Conservation (phyloP, 371 early-diverging fungal genomes). For the Gilbertella persicaria region DNA sequence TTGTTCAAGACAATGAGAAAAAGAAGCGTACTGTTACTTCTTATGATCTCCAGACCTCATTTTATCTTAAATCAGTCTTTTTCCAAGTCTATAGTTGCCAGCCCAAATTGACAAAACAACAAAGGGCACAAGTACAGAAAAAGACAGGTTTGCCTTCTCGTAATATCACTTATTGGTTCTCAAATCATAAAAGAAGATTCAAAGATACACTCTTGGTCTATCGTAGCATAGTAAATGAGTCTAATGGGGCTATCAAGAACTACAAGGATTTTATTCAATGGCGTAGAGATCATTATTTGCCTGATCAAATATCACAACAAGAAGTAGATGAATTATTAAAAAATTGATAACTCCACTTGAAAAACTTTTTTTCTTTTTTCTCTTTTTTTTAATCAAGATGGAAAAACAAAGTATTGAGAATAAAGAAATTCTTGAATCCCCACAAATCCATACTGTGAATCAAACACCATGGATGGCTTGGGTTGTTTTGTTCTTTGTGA, state of each 20-base stretch:
- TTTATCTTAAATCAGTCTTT: conserved; percentile 25
- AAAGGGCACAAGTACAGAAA: conserved; percentile 25
- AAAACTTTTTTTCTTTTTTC: neutral
- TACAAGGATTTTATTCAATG: conserved; percentile 33
- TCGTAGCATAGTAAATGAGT: conserved; percentile 5
- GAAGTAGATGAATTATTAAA: neutral
- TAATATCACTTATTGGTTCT: conserved; percentile 53
- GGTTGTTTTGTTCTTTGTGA: conserved; percentile 13
- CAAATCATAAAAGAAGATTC: conserved; percentile 44
- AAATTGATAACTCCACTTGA: neutral
- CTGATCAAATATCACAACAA: conserved; percentile 2
- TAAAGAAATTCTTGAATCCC: neutral
- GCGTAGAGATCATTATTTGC: conserved; percentile 10
- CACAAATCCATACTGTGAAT: conserved; percentile 1
- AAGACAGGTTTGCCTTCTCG: conserved; percentile 37
- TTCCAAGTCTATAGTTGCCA: conserved; percentile 18
- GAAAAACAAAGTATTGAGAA: neutral
- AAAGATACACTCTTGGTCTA: conserved; percentile 13
- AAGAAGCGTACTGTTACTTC: conserved; percentile 16
- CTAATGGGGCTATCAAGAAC: conserved; percentile 6
- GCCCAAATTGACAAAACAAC: conserved; percentile 31
- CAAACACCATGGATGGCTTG: conserved; percentile 18
- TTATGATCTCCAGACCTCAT: conserved; percentile 17
- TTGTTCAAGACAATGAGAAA: neutral
- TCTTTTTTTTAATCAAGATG: neutral